A percentile compares a stretch with the other conserved stretches of the same genome.
Evolutionary conservation across 2,329 filamentous ascomycete species (phyloP).

Genomic region (Zasmidium angulare): DNA sequence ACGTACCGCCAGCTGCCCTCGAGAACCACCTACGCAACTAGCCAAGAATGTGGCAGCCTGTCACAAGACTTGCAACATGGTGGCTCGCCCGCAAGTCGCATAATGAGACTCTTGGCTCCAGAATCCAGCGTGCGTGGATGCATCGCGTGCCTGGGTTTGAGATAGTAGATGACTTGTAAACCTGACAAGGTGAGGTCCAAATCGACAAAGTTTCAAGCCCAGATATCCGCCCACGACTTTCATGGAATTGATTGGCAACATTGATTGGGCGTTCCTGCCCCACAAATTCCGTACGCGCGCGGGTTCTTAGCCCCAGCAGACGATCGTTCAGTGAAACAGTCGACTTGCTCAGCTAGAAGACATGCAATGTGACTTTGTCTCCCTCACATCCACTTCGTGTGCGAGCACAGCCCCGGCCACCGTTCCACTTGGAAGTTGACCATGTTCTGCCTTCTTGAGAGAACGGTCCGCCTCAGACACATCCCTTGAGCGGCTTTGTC

Average conservation of each 20-base stretch:
- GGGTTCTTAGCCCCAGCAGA: not conserved
- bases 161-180: too few species aligned
- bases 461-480: not conserved
- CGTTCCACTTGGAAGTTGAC: not conserved
- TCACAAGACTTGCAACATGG: too few species aligned
- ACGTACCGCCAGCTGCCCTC: too few species aligned
- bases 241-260: not conserved
- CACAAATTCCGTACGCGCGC: not conserved
- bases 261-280: not conserved
- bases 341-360: not conserved
- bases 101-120: too few species aligned
- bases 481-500: slow-evolving; percentile 3
- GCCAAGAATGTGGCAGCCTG: too few species aligned
- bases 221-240: not conserved
- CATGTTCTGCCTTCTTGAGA: not conserved
- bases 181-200: too few species aligned
- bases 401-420: not conserved
- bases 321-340: not conserved
- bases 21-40: too few species aligned
- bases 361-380: not conserved
- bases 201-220: not conserved
- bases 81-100: too few species aligned
- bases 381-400: not conserved
- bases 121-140: too few species aligned
- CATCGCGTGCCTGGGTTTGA: too few species aligned